Conservation (phyloP, 164 flowering plant species). For the Tetracentron sinense region DNA sequence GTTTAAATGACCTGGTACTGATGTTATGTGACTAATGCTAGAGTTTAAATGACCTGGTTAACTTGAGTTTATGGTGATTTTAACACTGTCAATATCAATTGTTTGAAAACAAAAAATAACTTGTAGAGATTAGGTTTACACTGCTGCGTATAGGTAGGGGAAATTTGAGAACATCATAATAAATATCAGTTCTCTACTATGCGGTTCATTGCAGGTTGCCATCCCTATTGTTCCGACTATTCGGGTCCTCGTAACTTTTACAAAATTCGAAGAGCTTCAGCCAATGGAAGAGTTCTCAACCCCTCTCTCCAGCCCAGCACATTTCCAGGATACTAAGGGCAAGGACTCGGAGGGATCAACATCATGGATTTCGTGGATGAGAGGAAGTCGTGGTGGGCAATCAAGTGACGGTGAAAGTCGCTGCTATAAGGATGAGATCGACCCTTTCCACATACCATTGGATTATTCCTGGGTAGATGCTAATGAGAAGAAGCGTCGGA, state of each 20-base stretch:
- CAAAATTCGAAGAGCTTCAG: constrained; percentile 96
- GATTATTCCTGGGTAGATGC: constrained; percentile 96
- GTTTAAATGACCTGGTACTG: no score
- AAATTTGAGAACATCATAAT: no score
- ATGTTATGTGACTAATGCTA: no score
- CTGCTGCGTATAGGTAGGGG: no score
- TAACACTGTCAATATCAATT: no score
- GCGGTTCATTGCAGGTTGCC: constrained; percentile 57
- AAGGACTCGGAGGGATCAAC: constrained; percentile 63
- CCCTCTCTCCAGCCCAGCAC: constrained; percentile 93
- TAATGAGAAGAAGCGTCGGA: constrained; percentile 85
- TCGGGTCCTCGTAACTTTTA: constrained; percentile 85
- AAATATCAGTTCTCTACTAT: not conserved
- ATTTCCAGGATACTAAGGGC: constrained; percentile 75
- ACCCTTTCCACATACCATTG: constrained; percentile 89
- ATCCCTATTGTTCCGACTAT: constrained; percentile 96
- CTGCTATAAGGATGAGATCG: constrained; percentile 64
- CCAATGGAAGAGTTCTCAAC: constrained; percentile 88
- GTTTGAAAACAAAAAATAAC: no score
- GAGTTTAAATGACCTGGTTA: no score
- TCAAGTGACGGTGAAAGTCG: constrained; percentile 71
- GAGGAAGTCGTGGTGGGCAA: constrained; percentile 68
- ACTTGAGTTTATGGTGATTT: no score
- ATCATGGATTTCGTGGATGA: constrained; percentile 99
- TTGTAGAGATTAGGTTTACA: no score